Evolutionary conservation across 129 eudicot species (phyloP).

Genomic region (carrot (Daucus carota)): DNA sequence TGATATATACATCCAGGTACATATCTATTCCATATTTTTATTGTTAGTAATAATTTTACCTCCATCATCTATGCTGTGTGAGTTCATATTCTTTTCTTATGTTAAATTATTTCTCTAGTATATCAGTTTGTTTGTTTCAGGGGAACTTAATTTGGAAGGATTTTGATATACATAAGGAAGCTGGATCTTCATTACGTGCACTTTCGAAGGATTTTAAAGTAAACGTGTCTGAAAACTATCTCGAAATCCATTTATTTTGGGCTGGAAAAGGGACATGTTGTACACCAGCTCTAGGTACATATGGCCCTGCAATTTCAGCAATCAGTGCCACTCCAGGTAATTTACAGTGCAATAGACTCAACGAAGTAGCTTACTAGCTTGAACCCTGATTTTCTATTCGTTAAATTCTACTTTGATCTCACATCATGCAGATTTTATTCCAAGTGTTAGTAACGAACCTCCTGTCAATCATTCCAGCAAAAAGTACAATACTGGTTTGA

Average conservation of each 20-base stretch:
- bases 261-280: slow-evolving; percentile 96
- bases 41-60: slow-evolving; percentile 4
- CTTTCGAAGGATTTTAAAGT: slow-evolving; percentile 30
- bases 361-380: not conserved
- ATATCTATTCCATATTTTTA: not conserved
- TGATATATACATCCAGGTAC: slow-evolving; percentile 77
- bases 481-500: slow-evolving; percentile 40
- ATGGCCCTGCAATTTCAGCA: slow-evolving; percentile 84
- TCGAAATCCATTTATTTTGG: slow-evolving; percentile 87
- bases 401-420: not conserved
- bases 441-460: not conserved
- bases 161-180: slow-evolving; percentile 62
- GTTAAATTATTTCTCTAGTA: not conserved
- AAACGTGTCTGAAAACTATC: slow-evolving; percentile 52
- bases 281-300: slow-evolving; percentile 57
- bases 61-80: slow-evolving; percentile 53
- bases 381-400: not conserved
- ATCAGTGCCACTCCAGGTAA: slow-evolving; percentile 81
- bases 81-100: not conserved
- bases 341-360: not conserved
- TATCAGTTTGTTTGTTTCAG: slow-evolving; percentile 25
- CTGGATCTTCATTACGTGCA: slow-evolving; percentile 43
- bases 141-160: slow-evolving; percentile 45
- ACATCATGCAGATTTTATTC: not conserved
- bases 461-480: slow-evolving; percentile 38